Evolutionary conservation across 1,284 basidiomycete genomes (phyloP).

Genomic region (Leucoagaricus sp.): DNA sequence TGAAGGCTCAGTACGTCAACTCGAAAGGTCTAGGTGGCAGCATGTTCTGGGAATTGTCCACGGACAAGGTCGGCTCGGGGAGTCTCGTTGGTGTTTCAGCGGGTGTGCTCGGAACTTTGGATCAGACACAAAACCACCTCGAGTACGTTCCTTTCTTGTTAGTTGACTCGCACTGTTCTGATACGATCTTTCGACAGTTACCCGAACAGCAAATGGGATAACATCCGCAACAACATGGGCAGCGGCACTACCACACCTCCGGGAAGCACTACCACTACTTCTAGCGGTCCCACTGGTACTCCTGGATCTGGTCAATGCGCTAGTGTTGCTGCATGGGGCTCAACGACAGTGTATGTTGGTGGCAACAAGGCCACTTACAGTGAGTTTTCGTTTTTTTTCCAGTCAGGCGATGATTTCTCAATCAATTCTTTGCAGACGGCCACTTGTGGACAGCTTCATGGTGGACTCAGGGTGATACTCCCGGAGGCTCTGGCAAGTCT

Average conservation of each 20-base stretch:
- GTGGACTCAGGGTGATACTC: slow-evolving; percentile 61
- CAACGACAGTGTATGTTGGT: slow-evolving; percentile 47
- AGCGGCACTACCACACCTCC: slow-evolving; percentile 28
- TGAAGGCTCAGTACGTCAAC: slow-evolving; percentile 79
- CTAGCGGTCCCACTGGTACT: slow-evolving; percentile 30
- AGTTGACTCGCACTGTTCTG: not conserved
- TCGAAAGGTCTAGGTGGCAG: slow-evolving; percentile 67
- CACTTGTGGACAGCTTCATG: slow-evolving; percentile 53
- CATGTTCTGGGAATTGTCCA: slow-evolving; percentile 84
- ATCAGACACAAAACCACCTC: slow-evolving; percentile 73
- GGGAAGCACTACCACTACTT: slow-evolving; percentile 22
- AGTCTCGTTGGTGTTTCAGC: slow-evolving; percentile 58
- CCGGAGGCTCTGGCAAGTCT: slow-evolving; percentile 45
- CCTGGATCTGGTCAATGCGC: slow-evolving; percentile 41
- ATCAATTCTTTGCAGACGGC: slow-evolving; percentile 30
- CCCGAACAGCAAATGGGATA: slow-evolving; percentile 70
- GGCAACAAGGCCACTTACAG: slow-evolving; percentile 52
- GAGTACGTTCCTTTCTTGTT: slow-evolving; percentile 30
- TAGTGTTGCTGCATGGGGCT: slow-evolving; percentile 54
- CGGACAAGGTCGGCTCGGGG: slow-evolving; percentile 57
- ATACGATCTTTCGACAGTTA: slow-evolving; percentile 38
- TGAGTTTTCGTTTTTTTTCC: slow-evolving; percentile 26
- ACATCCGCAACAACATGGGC: slow-evolving; percentile 65
- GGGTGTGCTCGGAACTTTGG: slow-evolving; percentile 51
- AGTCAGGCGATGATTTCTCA: not conserved